Base-by-base conservation (phyloP, 164 flowering plant genomes). In the Paratinospora sagittata region DNA sequence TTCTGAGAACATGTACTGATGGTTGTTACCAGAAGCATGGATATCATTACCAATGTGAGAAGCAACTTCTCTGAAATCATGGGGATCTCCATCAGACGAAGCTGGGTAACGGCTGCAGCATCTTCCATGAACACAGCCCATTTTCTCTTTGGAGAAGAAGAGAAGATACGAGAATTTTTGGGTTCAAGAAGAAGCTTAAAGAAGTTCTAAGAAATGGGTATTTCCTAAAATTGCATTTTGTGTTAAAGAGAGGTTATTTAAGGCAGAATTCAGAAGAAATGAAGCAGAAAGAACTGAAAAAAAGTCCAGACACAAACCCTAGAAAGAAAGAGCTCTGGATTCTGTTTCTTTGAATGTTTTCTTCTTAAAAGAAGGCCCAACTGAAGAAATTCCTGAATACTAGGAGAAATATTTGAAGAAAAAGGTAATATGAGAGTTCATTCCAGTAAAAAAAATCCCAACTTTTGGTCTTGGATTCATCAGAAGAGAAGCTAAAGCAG, bases 51-150 rank as follows among this genome's bases (percentile, higher is more conserved):
- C 70, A 68, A 63, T 61, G 57, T 57, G 58, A 2, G 58, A 63
- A 68, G 73, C 74, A 39, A 45, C 71, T 58, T 73, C 85, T 11
- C 72, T 21, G 39, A 0, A 21, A 19, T 78, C 83, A 21, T 66
- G 58, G 1, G 73, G 68, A 69, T 82, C 89, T 9, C 69, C 80
- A 41, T 81, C 81, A 0, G 91, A 75, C 0, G 91, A 83, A n/a
- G 73, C 26, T 0, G 84, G 83, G 75, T 81, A 82, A 3, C 77
- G 80, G 24, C 86, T 24, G 73, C 91, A 89, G 72, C 97, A 91
- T 79, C 86, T 91, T 6, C 90, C 87, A 70, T 85, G 84, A 62
- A 87, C 84, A 77, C 98, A 91, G 57, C 98, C 98, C 98, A 93
- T 93, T 65, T 26, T 67, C 47, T 12, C 12, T 52, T 16, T n/a